Evolutionary conservation across 1,284 basidiomycete genomes (phyloP), one percentile per base, ranked within the genome.

Genomic region (Neonothopanus nambi): DNA sequence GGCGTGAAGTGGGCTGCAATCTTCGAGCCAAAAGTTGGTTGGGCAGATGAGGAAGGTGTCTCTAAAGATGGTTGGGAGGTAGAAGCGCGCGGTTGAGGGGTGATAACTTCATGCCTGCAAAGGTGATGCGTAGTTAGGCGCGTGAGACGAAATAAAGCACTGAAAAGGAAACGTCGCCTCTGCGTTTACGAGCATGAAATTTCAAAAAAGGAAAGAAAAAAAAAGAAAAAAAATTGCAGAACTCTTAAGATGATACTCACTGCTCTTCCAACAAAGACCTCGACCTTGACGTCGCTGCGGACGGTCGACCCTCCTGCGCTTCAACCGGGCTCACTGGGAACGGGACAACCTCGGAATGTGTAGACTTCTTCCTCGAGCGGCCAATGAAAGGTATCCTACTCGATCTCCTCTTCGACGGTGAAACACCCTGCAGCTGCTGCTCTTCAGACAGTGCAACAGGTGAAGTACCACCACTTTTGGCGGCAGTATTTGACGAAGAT

Each of bases 1-100:
- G 73, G 71, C 62, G 71, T 71, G 68, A 83, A 80, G 65, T 75
- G 78, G 37, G 81, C 77, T 43, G 72, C 78, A 48, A 82, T 67
- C 57, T 82, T 80, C 36, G 80, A 79, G 54, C 77, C 73, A 15
- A 84, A 64, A 1, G 81, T 79, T 33, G 71, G 61, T n/a, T 26
- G 57, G 5, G 33, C 17, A 36, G 67, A 49, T 3, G 67, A 63
- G 15, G 65, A 55, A 42, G 40, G 1, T 7, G 39, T n/a, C 26
- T 46, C 28, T 20, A 51, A 48, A 13, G 58, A 54, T 2, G 43
- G 47, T 13, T 52, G 54, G 13, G 55, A 57, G 8, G 50, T 56
- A n/a, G 55, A 53, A 8, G 51, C 48, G 28, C 48, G 48, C n/a
- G 30, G 30, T 33, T 33, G 9, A 13, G 42, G 41, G 8, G 28